Percentiles rank a stretch among this genome's conserved stretches.
Evolutionary conservation across 768 basidiomycete genomes (phyloP).

Genomic region (Rhodotorula babjevae): DNA sequence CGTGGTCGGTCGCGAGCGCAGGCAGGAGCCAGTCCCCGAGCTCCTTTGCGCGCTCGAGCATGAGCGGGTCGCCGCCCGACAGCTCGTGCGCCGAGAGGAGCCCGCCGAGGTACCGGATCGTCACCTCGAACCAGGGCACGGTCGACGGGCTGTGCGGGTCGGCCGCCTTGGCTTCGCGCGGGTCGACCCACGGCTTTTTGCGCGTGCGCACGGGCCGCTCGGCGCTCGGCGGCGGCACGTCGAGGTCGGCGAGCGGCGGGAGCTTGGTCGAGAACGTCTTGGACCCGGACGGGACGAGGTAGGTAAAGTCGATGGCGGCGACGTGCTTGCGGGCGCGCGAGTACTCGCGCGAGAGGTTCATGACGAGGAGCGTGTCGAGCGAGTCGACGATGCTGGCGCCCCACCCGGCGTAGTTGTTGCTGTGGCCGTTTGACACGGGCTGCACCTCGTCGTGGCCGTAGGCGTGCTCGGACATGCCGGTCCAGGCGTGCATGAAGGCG

Average conservation of each 20-base stretch:
- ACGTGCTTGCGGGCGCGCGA: conserved; percentile 45
- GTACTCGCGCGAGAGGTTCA: conserved; percentile 44
- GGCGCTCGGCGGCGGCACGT: neutral
- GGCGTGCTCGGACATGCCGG: conserved; percentile 38
- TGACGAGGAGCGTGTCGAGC: conserved; percentile 44
- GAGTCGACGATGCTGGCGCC: conserved; percentile 44
- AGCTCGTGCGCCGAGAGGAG: conserved; percentile 50
- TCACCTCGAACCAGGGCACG: conserved; percentile 50
- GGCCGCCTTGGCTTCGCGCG: neutral
- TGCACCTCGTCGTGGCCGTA: conserved; percentile 44
- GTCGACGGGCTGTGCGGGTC: conserved; percentile 12
- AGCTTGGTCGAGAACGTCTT: conserved; percentile 23
- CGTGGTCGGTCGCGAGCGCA: conserved; percentile 47
- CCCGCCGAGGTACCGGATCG: conserved; percentile 51
- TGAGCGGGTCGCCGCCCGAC: conserved; percentile 47
- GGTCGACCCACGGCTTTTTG: neutral
- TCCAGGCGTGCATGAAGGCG: conserved; percentile 43
- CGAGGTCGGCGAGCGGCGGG: conserved; percentile 2
- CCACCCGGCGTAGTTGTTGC: conserved; percentile 43
- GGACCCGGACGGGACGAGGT: conserved; percentile 28
- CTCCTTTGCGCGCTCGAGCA: conserved; percentile 50
- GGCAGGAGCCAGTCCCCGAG: conserved; percentile 47
- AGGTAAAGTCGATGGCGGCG: conserved; percentile 41
- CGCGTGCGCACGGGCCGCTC: neutral
- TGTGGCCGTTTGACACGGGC: conserved; percentile 25